Conservation (phyloP, 441 rosid genomes). For the Omphalea diandra region DNA sequence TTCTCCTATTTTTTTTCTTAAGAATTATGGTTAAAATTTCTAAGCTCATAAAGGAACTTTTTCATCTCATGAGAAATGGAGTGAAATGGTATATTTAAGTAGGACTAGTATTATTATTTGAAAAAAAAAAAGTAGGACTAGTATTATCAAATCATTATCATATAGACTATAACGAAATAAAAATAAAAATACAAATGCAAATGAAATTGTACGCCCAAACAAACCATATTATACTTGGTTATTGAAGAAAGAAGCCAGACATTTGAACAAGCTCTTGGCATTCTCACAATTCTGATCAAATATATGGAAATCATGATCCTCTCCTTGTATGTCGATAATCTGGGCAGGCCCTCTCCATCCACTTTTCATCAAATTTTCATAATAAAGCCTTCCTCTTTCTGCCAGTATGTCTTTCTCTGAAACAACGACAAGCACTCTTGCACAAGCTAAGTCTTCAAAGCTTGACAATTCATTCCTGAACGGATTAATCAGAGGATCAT, state of each 20-base stretch:
- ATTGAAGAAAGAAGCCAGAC: conserved; percentile 55
- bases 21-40: too few relatives aligned
- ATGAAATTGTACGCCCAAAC: too few relatives aligned
- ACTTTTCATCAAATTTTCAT: conserved; percentile 48
- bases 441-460: conserved; percentile 44
- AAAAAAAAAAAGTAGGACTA: too few relatives aligned
- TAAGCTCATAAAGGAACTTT: too few relatives aligned
- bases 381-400: conserved; percentile 59
- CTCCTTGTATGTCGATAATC: conserved; percentile 49
- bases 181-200: neutral
- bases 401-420: conserved; percentile 62
- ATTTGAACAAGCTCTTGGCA: conserved; percentile 41
- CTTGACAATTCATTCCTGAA: conserved; percentile 44
- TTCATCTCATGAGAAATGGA: too few relatives aligned
- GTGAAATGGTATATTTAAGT: too few relatives aligned
- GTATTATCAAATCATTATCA: too few relatives aligned
- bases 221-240: conserved; percentile 12
- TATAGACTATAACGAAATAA: too few relatives aligned
- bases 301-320: conserved; percentile 74
- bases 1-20: too few relatives aligned
- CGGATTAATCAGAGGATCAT: conserved; percentile 73
- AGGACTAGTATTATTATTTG: too few relatives aligned
- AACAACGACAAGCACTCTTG: conserved; percentile 43
- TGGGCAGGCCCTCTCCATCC: conserved; percentile 51
- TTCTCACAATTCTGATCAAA: conserved; percentile 48